Percentiles rank a stretch among this genome's conserved stretches.
Conservation (phyloP, 805 yeast species). For the Candida morakotiae region DNA sequence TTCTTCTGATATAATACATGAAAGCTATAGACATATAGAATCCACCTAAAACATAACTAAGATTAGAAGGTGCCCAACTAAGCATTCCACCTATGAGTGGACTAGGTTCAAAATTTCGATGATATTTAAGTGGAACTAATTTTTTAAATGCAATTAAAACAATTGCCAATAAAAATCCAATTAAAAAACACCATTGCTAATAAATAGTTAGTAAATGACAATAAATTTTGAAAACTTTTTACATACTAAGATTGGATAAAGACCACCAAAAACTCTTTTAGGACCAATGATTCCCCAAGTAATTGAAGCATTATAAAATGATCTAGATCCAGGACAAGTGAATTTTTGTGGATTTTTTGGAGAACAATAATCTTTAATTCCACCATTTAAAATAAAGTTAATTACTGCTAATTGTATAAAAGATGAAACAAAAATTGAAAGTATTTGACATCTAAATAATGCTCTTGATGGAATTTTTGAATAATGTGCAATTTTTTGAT, state of each 20-base stretch:
- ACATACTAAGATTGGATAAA: constrained; percentile 46
- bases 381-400: constrained; percentile 14
- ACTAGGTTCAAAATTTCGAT: constrained; percentile 45
- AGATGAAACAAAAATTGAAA: constrained; percentile 17
- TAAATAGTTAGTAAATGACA: too few species aligned
- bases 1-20: constrained; percentile 44
- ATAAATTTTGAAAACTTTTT: too few species aligned
- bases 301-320: constrained; percentile 44
- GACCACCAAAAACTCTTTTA: constrained; percentile 44
- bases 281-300: constrained; percentile 55
- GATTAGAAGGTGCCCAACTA: constrained; percentile 42
- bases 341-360: constrained; percentile 19
- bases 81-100: constrained; percentile 43
- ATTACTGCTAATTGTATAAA: constrained; percentile 20
- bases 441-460: constrained; percentile 28
- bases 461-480: constrained; percentile 39
- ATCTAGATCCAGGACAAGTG: constrained; percentile 21
- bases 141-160: constrained; percentile 15
- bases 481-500: constrained; percentile 33
- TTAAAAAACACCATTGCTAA: constrained; percentile 51
- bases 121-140: constrained; percentile 11
- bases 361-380: constrained; percentile 17
- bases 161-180: constrained; percentile 36
- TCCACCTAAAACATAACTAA: constrained; percentile 48
- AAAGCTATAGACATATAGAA: constrained; percentile 48